Conservation (phyloP, 2,329 filamentous ascomycete species). For the Exophiala sp. region DNA sequence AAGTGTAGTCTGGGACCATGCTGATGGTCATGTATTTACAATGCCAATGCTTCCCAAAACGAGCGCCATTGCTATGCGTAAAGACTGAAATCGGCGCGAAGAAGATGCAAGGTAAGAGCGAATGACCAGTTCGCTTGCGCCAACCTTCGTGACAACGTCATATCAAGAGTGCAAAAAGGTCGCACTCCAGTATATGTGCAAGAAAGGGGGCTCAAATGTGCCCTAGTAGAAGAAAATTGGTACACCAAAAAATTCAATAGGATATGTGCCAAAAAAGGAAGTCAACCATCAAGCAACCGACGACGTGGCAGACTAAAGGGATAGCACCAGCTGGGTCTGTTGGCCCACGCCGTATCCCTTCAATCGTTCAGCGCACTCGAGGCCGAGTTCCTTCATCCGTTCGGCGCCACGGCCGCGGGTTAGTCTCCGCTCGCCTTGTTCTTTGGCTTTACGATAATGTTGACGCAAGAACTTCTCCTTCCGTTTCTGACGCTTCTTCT, state of each 20-base stretch:
- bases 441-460: slow-evolving; percentile 74
- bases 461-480: slow-evolving; percentile 90
- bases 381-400: slow-evolving; percentile 85
- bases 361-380: slow-evolving; percentile 80
- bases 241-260: slow-evolving; percentile 11
- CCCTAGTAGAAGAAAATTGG: slow-evolving; percentile 6
- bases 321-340: slow-evolving; percentile 62
- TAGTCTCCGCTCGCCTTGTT: slow-evolving; percentile 59
- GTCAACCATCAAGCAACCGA: not conserved
- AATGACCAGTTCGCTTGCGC: slow-evolving; percentile 5
- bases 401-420: slow-evolving; percentile 82
- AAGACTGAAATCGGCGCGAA: slow-evolving; percentile 5
- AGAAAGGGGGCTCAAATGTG: slow-evolving; percentile 1
- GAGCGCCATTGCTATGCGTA: slow-evolving; percentile 17
- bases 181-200: slow-evolving; percentile 10
- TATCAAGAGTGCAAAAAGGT: slow-evolving; percentile 3
- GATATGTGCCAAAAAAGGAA: slow-evolving; percentile 14
- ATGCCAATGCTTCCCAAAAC: slow-evolving; percentile 8
- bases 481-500: slow-evolving; percentile 86
- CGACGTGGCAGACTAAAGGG: slow-evolving; percentile 45
- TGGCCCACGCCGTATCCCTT: slow-evolving; percentile 55
- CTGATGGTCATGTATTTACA: slow-evolving; percentile 25
- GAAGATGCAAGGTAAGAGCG: slow-evolving; percentile 3
- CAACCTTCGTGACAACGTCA: slow-evolving; percentile 17
- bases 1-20: slow-evolving; percentile 13